Base-by-base conservation (phyloP, 2,329 filamentous ascomycete genomes). In the Phialocephala sp. region DNA sequence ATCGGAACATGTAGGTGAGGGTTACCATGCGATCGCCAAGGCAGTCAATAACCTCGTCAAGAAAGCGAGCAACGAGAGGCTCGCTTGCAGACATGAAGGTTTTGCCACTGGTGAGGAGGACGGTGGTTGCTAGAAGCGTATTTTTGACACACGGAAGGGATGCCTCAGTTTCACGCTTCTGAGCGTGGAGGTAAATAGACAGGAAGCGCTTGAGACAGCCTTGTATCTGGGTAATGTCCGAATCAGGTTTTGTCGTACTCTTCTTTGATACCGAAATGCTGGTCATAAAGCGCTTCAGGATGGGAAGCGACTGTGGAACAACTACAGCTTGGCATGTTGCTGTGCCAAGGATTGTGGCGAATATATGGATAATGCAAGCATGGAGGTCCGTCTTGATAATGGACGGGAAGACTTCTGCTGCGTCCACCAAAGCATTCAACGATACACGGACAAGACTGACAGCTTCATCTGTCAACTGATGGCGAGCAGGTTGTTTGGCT, bases 361-460 rank as follows among this genome's bases (percentile, higher is more conserved):
- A 97, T 63, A 98, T 97, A 80, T 99, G 94, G 59, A 99, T 87
- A 71, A 98, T 97, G 75, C 94, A 98, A 45, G 95, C 94, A 75
- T 98, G 93, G 8, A 99, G 84, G 77, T 99, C 95, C 11, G 93
- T 94, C 76, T 95, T 95, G 81, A 99, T 99, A 73, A 99, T 94
- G 1, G 92, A 89, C 0, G 96, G 96, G 79, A 99, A 99, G 18
- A 98, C 93, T 68, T 96, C 92, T 8, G 95, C 94, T 0, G 95
- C 94, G 75, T 98, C 93, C 3, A 98, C 95, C 1, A 99, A 86
- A 1, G 95, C 92, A 66, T 94, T 91, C 1, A 99, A 84, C 0
- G 93, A 90, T 1, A 91, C 88, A 27, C 89, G 89, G 59, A 97
- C 88, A 2, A 99, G 86, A 1, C 90, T 83, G 20, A 96, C 86